Conservation (phyloP, 2,329 filamentous ascomycete genomes). For the Claviceps purpurea region DNA sequence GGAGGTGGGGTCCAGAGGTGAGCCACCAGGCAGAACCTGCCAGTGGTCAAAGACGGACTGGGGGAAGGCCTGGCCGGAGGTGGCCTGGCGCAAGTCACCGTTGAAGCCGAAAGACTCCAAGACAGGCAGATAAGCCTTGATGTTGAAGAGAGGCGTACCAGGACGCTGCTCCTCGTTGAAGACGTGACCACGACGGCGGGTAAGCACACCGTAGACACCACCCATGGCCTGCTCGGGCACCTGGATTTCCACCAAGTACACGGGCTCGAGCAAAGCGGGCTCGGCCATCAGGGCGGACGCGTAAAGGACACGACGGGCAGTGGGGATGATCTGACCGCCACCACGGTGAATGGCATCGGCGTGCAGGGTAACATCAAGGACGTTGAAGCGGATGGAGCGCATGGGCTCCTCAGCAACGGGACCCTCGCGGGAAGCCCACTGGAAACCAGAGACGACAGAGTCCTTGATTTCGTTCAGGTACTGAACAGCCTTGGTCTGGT, state of each 20-base stretch:
- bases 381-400: constrained; percentile 95
- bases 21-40: constrained; percentile 90
- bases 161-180: constrained; percentile 97
- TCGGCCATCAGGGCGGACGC: constrained; percentile 83
- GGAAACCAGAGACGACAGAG: constrained; percentile 98
- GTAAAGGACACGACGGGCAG: constrained; percentile 93
- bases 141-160: constrained; percentile 97
- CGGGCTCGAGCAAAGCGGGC: constrained; percentile 85
- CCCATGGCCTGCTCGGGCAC: constrained; percentile 98
- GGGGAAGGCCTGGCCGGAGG: constrained; percentile 96
- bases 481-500: constrained; percentile 99
- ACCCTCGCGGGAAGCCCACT: constrained; percentile 97
- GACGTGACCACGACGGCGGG: constrained; percentile 95
- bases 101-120: constrained; percentile 99
- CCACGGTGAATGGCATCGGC: constrained; percentile 99
- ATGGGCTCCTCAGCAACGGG: constrained; percentile 97
- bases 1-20: constrained; percentile 67
- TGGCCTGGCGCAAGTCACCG: constrained; percentile 84
- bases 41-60: constrained; percentile 99
- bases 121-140: constrained; percentile 95
- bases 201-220: constrained; percentile 99
- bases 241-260: constrained; percentile 99
- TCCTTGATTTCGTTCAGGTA: constrained; percentile 99
- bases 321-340: constrained; percentile 97
- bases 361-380: constrained; percentile 98